phyloP scores from a whole-genome alignment of 2,329 filamentous ascomycete genomes.

The Sclerotinia nivalis region DNA sequence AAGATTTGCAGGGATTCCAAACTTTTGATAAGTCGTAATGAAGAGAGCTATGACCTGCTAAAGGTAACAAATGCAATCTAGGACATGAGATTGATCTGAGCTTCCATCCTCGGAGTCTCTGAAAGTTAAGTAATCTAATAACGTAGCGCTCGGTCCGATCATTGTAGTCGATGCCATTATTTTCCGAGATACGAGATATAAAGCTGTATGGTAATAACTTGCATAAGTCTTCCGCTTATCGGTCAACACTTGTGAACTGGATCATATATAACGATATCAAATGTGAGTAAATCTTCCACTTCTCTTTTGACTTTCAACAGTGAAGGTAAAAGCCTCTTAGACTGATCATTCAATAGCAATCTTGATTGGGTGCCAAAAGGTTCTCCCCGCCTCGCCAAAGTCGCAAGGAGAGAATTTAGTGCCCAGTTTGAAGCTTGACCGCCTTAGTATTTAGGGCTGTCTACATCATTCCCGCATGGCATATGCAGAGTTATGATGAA shows the following conservation, averaged over 20 bases:
- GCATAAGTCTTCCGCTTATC: not conserved
- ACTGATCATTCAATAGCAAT: not conserved
- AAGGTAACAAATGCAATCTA: slow-evolving; percentile 6
- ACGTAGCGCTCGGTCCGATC: not conserved
- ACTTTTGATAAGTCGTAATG: not conserved
- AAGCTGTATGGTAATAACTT: not conserved
- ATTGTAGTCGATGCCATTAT: slow-evolving; percentile 5
- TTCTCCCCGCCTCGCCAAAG: not conserved
- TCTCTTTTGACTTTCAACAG: not conserved
- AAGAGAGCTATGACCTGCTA: slow-evolving; percentile 7
- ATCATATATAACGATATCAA: not conserved
- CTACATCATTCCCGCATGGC: slow-evolving; percentile 31
- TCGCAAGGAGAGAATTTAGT: not conserved
- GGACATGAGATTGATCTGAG: slow-evolving; percentile 11
- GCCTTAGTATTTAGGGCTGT: slow-evolving; percentile 22
- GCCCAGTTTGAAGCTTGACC: slow-evolving; percentile 24
- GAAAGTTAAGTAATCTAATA: slow-evolving; percentile 21
- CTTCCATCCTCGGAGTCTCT: slow-evolving; percentile 34
- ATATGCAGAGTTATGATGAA: slow-evolving; percentile 26
- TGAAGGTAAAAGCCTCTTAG: not conserved
- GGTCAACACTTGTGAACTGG: not conserved
- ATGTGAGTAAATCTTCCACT: not conserved
- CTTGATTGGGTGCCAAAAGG: not conserved
- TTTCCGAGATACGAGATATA: not conserved
- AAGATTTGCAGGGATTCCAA: not conserved